phyloP scores from a whole-genome alignment of 129 eudicot species.

The Flaveria brownii region DNA sequence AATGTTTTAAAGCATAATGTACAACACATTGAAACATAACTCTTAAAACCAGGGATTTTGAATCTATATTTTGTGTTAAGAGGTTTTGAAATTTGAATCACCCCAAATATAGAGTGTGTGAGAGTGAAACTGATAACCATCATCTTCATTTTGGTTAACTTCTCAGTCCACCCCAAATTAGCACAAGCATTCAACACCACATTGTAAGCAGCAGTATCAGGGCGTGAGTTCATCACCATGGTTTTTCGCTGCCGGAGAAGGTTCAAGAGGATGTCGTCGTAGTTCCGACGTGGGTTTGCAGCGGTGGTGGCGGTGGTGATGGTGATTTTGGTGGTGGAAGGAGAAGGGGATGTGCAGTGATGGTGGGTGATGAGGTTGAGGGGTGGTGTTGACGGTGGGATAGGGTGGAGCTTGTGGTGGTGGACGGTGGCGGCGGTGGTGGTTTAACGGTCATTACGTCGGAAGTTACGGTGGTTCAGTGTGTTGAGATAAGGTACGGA shows the following conservation, averaged over 20 bases:
- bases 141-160: too few species aligned
- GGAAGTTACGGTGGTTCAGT: not conserved
- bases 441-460: slow-evolving; percentile 55
- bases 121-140: too few species aligned
- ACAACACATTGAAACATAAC: too few species aligned
- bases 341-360: slow-evolving; percentile 30
- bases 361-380: slow-evolving; percentile 31
- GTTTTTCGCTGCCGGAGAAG: slow-evolving; percentile 85
- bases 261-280: slow-evolving; percentile 52
- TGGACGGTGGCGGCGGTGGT: slow-evolving; percentile 34
- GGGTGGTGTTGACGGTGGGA: slow-evolving; percentile 26
- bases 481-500: slow-evolving; percentile 38
- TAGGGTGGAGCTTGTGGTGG: slow-evolving; percentile 32
- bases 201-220: slow-evolving; percentile 87
- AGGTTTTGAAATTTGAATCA: too few species aligned
- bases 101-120: too few species aligned
- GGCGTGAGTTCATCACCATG: slow-evolving; percentile 51
- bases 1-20: too few species aligned
- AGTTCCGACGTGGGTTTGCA: not conserved
- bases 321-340: slow-evolving; percentile 26
- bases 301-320: slow-evolving; percentile 30
- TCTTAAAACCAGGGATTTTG: too few species aligned
- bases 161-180: slow-evolving; percentile 60
- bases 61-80: too few species aligned
- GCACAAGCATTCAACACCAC: slow-evolving; percentile 94